phyloP scores from a whole-genome alignment of 495 filamentous ascomycete genomes.

The Neurospora sublineolata region DNA sequence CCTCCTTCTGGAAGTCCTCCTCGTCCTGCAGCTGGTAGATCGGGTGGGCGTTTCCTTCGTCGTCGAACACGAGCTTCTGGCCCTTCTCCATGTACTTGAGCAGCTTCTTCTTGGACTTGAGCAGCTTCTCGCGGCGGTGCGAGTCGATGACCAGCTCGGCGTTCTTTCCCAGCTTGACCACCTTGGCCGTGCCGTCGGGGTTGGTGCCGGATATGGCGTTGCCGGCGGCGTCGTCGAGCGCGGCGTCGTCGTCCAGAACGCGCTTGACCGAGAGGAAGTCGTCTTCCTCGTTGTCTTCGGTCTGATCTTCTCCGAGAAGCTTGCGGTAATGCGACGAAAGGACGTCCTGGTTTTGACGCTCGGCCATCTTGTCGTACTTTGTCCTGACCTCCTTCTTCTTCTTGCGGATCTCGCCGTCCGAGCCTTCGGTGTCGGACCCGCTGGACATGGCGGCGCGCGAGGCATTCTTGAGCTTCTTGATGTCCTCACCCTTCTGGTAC shows the following conservation, averaged over 20 bases:
- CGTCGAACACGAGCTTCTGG: slow-evolving; percentile 79
- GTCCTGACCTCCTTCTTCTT: slow-evolving; percentile 64
- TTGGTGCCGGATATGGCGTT: slow-evolving; percentile 18
- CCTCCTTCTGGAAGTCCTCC: slow-evolving; percentile 59
- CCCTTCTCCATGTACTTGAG: slow-evolving; percentile 77
- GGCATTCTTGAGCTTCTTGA: slow-evolving; percentile 79
- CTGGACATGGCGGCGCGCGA: slow-evolving; percentile 48
- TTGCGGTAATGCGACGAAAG: slow-evolving; percentile 84
- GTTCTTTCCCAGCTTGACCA: slow-evolving; percentile 37
- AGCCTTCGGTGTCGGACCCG: slow-evolving; percentile 33
- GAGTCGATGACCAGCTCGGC: slow-evolving; percentile 74
- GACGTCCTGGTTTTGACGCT: slow-evolving; percentile 88
- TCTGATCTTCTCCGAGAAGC: slow-evolving; percentile 57
- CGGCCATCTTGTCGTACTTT: slow-evolving; percentile 95
- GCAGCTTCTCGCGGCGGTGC: slow-evolving; percentile 81
- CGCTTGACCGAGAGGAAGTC: slow-evolving; percentile 88
- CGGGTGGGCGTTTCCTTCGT: slow-evolving; percentile 73
- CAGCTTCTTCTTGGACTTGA: slow-evolving; percentile 89
- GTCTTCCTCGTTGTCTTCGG: slow-evolving; percentile 41
- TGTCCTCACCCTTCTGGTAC: slow-evolving; percentile 77
- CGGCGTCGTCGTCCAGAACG: slow-evolving; percentile 47
- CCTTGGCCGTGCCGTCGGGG: slow-evolving; percentile 31
- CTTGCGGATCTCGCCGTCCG: slow-evolving; percentile 37
- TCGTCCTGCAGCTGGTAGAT: slow-evolving; percentile 82
- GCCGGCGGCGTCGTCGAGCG: slow-evolving; percentile 25